Percentiles rank a stretch among this genome's conserved stretches.
Conservation (phyloP, 2,329 filamentous ascomycete genomes). For the Diaporthe citriasiana region DNA sequence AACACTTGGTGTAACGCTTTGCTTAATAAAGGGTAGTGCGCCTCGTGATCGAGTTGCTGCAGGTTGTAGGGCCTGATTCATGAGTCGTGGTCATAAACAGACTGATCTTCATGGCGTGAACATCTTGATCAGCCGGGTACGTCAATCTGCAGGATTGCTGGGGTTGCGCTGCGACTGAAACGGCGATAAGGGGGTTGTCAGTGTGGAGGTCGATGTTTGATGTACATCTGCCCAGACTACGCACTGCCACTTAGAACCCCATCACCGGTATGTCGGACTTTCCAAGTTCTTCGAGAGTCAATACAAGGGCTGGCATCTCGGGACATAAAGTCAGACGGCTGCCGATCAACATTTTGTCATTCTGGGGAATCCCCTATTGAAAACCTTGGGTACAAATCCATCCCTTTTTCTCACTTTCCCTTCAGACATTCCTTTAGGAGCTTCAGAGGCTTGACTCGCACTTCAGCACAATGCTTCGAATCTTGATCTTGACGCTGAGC, state of each 20-base stretch:
- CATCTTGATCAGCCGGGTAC: not conserved
- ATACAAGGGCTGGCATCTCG: not conserved
- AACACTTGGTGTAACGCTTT: not conserved
- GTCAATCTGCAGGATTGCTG: not conserved
- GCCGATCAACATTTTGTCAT: not conserved
- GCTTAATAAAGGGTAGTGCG: constrained; percentile 1
- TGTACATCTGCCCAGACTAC: constrained; percentile 10
- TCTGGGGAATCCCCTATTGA: not conserved
- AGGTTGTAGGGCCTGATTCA: not conserved
- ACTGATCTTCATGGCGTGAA: not conserved
- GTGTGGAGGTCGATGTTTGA: constrained; percentile 19
- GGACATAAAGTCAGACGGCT: constrained; percentile 13
- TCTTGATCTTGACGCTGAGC: constrained; percentile 1
- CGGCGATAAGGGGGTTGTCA: not conserved
- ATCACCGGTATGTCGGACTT: constrained; percentile 11
- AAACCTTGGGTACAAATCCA: not conserved
- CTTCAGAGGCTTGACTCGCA: not conserved
- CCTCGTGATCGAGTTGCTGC: not conserved
- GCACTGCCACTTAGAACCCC: not conserved
- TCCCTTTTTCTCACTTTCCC: not conserved
- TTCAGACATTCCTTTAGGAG: not conserved
- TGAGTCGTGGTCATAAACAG: constrained; percentile 10
- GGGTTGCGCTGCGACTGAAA: not conserved
- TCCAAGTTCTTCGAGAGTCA: not conserved
- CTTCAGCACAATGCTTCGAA: not conserved